Evolutionary conservation across 257 asterid genomes (phyloP).

Genomic region (Cynanchum wilfordii): DNA sequence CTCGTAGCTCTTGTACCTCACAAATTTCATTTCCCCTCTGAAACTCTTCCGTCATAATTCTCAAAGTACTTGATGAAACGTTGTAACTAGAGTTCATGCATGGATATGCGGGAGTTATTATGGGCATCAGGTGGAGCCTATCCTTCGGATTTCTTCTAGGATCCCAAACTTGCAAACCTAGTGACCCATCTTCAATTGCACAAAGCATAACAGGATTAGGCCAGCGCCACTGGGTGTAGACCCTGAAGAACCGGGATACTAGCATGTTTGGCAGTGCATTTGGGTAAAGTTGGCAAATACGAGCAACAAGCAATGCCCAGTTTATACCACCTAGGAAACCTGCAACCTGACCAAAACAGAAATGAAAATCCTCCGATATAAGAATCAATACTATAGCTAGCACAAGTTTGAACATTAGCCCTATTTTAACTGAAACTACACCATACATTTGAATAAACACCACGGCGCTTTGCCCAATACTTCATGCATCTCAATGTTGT

Average conservation of each 20-base stretch:
- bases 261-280: slow-evolving; percentile 40
- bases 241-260: slow-evolving; percentile 43
- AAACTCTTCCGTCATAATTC: slow-evolving; percentile 40
- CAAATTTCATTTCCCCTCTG: slow-evolving; percentile 35
- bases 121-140: slow-evolving; percentile 39
- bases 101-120: slow-evolving; percentile 43
- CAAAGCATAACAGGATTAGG: slow-evolving; percentile 49
- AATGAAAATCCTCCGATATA: not conserved
- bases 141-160: slow-evolving; percentile 37
- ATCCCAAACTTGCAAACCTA: slow-evolving; percentile 42
- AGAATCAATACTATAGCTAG: not conserved
- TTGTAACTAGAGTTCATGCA: slow-evolving; percentile 47
- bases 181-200: slow-evolving; percentile 34
- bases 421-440: not conserved
- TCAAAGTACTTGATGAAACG: slow-evolving; percentile 41
- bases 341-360: slow-evolving; percentile 27
- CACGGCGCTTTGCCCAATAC: slow-evolving; percentile 42
- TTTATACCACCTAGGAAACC: slow-evolving; percentile 42
- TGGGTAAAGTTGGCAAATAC: slow-evolving; percentile 42
- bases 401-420: not conserved
- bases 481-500: slow-evolving; percentile 38
- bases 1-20: slow-evolving; percentile 24
- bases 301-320: slow-evolving; percentile 42
- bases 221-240: slow-evolving; percentile 45
- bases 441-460: slow-evolving; percentile 41